A percentile compares a stretch with the other conserved stretches of the same genome.
Conservation (phyloP, 2,329 filamentous ascomycete genomes). For the Didymosphaeria variabile region DNA sequence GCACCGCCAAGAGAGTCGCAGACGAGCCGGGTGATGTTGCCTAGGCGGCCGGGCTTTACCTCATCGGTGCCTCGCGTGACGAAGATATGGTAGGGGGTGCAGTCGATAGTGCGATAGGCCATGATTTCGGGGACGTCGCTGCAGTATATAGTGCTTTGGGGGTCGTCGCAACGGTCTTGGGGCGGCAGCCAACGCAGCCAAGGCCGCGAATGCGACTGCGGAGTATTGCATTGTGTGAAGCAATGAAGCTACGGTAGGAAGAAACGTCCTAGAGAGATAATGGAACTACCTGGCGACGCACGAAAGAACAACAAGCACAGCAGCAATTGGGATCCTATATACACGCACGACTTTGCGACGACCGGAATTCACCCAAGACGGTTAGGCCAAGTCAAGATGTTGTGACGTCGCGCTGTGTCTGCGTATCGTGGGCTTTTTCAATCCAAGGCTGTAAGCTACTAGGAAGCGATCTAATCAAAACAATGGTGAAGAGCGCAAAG, state of each 20-base stretch:
- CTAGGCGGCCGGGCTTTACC: conserved; percentile 19
- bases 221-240: conserved; percentile 1
- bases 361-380: background rate
- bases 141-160: background rate
- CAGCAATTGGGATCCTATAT: background rate
- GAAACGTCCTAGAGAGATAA: background rate
- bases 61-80: conserved; percentile 22
- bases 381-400: background rate
- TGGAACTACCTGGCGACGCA: background rate
- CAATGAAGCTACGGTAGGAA: background rate
- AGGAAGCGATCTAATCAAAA: too few relatives aligned
- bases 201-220: background rate
- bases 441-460: too few relatives aligned
- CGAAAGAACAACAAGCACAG: too few relatives aligned
- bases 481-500: too few relatives aligned
- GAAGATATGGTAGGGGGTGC: conserved; percentile 22
- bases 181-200: background rate
- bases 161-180: conserved; percentile 12
- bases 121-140: conserved; percentile 11
- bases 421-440: too few relatives aligned
- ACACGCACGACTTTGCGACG: background rate
- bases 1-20: conserved; percentile 16
- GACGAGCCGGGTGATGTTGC: conserved; percentile 15
- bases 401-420: background rate
- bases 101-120: conserved; percentile 18